phyloP scores from a whole-genome alignment of 208 protist species.

The Trypanosomatidae sp. region DNA sequence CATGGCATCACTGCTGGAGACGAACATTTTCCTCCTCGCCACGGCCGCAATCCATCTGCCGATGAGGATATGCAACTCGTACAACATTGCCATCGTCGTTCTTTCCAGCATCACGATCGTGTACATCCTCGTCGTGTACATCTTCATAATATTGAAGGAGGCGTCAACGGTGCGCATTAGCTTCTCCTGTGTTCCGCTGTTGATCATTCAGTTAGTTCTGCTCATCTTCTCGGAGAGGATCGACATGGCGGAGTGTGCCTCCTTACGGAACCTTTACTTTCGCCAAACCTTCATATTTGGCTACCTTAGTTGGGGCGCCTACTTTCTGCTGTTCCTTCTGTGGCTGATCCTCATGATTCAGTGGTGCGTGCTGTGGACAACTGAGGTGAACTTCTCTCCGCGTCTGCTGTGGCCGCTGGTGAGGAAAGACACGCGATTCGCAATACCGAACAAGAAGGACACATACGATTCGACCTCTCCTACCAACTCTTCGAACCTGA shows the following conservation, averaged over 20 bases:
- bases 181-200: constrained; percentile 32
- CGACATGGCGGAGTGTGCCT: neutral
- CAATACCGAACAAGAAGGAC: neutral
- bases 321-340: constrained; percentile 29
- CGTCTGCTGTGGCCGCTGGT: constrained; percentile 25
- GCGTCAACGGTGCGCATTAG: constrained; percentile 29
- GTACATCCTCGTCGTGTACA: constrained; percentile 33
- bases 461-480: neutral
- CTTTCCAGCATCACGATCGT: constrained; percentile 33
- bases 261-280: constrained; percentile 10
- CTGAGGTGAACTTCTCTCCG: constrained; percentile 27
- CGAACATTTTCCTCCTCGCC: constrained; percentile 50
- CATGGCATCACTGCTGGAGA: constrained; percentile 57
- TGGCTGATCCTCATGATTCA: constrained; percentile 44
- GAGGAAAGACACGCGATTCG: constrained; percentile 7
- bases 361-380: constrained; percentile 14
- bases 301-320: constrained; percentile 37
- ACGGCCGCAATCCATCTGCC: constrained; percentile 17
- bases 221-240: constrained; percentile 24
- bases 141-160: constrained; percentile 22
- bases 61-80: constrained; percentile 19
- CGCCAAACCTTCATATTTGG: constrained; percentile 38
- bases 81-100: constrained; percentile 26
- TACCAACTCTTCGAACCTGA: neutral
- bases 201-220: constrained; percentile 34